Conservation (phyloP, 129 eudicot genomes). For the Chrysanthemum makinoi region DNA sequence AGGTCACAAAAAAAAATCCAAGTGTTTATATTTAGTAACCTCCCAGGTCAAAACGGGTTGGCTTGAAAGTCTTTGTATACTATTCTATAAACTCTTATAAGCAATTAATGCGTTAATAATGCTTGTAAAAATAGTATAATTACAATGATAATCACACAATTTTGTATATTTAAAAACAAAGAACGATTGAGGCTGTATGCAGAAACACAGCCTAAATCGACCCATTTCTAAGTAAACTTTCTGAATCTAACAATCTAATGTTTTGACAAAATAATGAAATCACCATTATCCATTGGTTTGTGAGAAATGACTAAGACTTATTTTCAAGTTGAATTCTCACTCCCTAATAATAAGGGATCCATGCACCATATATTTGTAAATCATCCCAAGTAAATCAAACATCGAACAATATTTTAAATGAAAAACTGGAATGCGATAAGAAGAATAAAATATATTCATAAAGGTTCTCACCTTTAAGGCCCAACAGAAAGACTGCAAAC, state of each 20-base stretch:
- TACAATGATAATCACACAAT: too few relatives aligned
- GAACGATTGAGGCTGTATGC: too few relatives aligned
- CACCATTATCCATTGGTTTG: too few relatives aligned
- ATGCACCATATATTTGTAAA: conserved; percentile 8
- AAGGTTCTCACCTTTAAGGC: conserved; percentile 65
- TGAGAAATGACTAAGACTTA: neutral
- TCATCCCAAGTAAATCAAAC: neutral
- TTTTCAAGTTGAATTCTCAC: conserved; percentile 1
- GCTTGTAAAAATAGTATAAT: too few relatives aligned
- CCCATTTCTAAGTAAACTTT: too few relatives aligned
- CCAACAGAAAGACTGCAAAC: conserved; percentile 73
- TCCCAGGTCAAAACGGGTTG: neutral
- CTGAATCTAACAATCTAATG: too few relatives aligned
- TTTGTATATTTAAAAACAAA: too few relatives aligned
- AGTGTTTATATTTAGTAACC: neutral
- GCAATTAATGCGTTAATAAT: too few relatives aligned
- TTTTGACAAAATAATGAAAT: too few relatives aligned
- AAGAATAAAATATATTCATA: conserved; percentile 1
- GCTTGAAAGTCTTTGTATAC: too few relatives aligned
- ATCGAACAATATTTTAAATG: neutral
- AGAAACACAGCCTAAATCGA: too few relatives aligned
- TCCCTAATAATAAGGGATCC: neutral
- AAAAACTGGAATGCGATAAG: conserved; percentile 12
- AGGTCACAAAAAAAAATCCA: neutral
- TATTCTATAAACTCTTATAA: too few relatives aligned